Evolutionary conservation across 441 rosid genomes (phyloP), one percentile per base, ranked within the genome.

Genomic region (Jatropha podagrica): DNA sequence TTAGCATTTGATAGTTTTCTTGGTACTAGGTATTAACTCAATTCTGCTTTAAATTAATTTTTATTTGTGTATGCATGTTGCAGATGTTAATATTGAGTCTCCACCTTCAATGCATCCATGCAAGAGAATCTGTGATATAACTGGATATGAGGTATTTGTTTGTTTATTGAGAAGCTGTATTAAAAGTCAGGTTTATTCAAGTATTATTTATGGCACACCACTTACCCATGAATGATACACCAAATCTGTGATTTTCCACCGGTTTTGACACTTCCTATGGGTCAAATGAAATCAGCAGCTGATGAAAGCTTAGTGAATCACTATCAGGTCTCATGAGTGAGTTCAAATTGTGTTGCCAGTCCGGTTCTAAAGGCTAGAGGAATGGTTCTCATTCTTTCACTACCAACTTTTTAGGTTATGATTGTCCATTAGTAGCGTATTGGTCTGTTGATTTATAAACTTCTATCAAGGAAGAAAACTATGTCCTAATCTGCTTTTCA

Each of bases 31-130:
- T 7, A 15, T 48, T 68, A 17, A 44, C 26, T 48, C 42, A 68
- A 49, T 52, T 71, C 32, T 58, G 46, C 38, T 52, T 62, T 72
- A 23, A 41, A 2, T 46, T 20, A 42, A 46, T 18, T 59, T 75
- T 46, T 67, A 4, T 9, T 14, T 48, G 0, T 61, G 17, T 15
- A 0, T 14, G 0, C 5, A 15, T 13, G 18, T 41, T 70, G 79
- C 88, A 92, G 98, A 90, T 87, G 76, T 86, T 63, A 91, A 86
- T 80, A 91, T 92, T 63, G 97, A 94, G 79, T 88, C 97, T 17
- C 95, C 97, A 48, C 97, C 97, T 23, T 85, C 97, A 7, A 85
- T 88, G 84, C 92, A 88, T 80, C 97, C 98, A 1, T 71, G 91
- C 83, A 88, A 83, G 92, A 88, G 84, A 81, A 88, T 94, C 55